phyloP scores from a whole-genome alignment of 192 early-diverging fungal genomes.

The Coemansia sp. region DNA sequence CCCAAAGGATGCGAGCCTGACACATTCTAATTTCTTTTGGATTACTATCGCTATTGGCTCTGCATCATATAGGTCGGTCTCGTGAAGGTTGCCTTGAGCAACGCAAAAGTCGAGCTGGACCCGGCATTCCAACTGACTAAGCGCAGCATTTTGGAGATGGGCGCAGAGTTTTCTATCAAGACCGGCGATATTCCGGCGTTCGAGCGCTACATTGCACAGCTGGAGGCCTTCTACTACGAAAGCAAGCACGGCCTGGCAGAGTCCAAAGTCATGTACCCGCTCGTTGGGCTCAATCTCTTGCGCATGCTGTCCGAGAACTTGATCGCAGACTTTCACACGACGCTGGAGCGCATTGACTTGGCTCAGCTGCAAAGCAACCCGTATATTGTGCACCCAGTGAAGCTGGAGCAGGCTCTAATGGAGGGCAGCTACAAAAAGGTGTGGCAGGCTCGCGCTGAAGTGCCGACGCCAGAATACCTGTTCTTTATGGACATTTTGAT shows the following conservation, averaged over 20 bases:
- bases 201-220: slow-evolving; percentile 93
- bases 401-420: slow-evolving; percentile 97
- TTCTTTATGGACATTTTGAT: slow-evolving; percentile 97
- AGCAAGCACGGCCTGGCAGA: slow-evolving; percentile 60
- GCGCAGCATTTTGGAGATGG: slow-evolving; percentile 77
- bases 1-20: neutral
- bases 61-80: slow-evolving; percentile 41
- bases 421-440: slow-evolving; percentile 98
- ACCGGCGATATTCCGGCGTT: slow-evolving; percentile 91
- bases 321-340: slow-evolving; percentile 98
- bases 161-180: slow-evolving; percentile 85
- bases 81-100: slow-evolving; percentile 38
- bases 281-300: slow-evolving; percentile 92
- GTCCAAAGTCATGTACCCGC: slow-evolving; percentile 84
- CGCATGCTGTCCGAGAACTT: slow-evolving; percentile 92
- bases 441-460: slow-evolving; percentile 87
- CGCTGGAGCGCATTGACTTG: slow-evolving; percentile 88
- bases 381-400: slow-evolving; percentile 90
- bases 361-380: slow-evolving; percentile 78
- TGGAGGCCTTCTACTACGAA: slow-evolving; percentile 88
- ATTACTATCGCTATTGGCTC: too few relatives aligned
- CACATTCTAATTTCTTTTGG: neutral
- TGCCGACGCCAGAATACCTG: slow-evolving; percentile 89
- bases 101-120: slow-evolving; percentile 29
- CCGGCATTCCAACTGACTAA: slow-evolving; percentile 36